Percentiles rank a stretch among this genome's conserved stretches.
Evolutionary conservation across 345 rosid species (phyloP).

Genomic region (Eucalyptus cladocalyx): DNA sequence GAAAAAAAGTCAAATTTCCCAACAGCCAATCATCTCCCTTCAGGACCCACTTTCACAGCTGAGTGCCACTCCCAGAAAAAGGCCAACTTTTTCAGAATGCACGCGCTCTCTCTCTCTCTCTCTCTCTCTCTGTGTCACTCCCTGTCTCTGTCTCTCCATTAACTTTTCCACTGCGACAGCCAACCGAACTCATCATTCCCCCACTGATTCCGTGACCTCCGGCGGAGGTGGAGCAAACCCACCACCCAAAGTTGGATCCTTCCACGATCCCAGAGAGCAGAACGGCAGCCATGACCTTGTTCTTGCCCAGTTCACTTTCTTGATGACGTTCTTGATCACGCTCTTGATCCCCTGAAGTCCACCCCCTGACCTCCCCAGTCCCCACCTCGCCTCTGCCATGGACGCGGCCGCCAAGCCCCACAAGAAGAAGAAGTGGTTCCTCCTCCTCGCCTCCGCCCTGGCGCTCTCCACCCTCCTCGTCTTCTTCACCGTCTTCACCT

Average conservation of each 20-base stretch:
- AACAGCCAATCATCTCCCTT: not conserved
- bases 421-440: constrained; percentile 40
- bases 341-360: not conserved
- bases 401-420: constrained; percentile 1
- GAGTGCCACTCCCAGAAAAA: not conserved
- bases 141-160: not conserved
- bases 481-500: constrained; percentile 4
- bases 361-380: not conserved
- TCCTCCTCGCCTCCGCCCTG: constrained; percentile 19
- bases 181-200: not conserved
- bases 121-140: not conserved
- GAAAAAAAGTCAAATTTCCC: not conserved
- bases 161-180: not conserved
- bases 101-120: not conserved
- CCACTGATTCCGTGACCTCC: not conserved
- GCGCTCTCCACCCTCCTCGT: constrained; percentile 30
- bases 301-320: not conserved
- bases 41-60: not conserved
- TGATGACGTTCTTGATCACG: not conserved
- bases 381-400: not conserved
- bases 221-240: not conserved
- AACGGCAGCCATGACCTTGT: not conserved
- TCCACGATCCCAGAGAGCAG: not conserved
- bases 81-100: not conserved
- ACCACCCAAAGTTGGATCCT: not conserved